Percentiles rank a stretch among this genome's conserved stretches.
Conservation (phyloP, 208 protist genomes). For the Crithidia bombi region DNA sequence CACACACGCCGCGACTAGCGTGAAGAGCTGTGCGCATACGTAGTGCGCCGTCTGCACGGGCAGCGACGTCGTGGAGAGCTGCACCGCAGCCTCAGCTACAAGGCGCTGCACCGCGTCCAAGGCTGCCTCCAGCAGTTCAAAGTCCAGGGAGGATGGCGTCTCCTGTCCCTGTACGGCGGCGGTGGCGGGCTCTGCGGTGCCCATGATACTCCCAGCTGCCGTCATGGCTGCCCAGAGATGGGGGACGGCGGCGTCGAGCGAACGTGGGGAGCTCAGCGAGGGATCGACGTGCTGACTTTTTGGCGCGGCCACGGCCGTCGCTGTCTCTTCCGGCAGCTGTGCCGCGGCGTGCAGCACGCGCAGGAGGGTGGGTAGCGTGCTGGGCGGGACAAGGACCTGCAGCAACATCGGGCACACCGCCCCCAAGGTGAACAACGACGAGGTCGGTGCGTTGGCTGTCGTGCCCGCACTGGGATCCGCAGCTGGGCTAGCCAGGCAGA, state of each 20-base stretch:
- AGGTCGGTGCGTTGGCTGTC: background rate
- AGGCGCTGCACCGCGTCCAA: constrained; percentile 57
- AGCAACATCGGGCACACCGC: constrained; percentile 44
- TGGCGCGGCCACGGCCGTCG: background rate
- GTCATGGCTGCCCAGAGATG: constrained; percentile 30
- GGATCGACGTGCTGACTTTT: background rate
- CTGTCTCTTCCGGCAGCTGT: constrained; percentile 4
- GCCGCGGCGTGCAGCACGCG: constrained; percentile 20
- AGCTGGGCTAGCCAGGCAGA: background rate
- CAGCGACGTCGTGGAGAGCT: constrained; percentile 11
- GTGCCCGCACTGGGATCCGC: background rate
- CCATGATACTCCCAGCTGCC: constrained; percentile 14
- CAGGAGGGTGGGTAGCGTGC: constrained; percentile 32
- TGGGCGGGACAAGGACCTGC: constrained; percentile 44
- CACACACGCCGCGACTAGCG: constrained; percentile 47
- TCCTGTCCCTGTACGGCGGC: constrained; percentile 31
- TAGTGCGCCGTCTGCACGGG: constrained; percentile 2
- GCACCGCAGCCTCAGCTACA: constrained; percentile 46
- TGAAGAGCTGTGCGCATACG: constrained; percentile 38
- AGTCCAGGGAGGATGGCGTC: constrained; percentile 57
- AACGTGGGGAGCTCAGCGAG: background rate
- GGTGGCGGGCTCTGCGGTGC: constrained; percentile 6
- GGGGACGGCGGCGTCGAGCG: background rate
- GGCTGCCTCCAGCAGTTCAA: constrained; percentile 53
- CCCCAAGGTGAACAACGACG: constrained; percentile 17